Conservation (phyloP, 768 basidiomycete species). For the Epithele typhae region DNA sequence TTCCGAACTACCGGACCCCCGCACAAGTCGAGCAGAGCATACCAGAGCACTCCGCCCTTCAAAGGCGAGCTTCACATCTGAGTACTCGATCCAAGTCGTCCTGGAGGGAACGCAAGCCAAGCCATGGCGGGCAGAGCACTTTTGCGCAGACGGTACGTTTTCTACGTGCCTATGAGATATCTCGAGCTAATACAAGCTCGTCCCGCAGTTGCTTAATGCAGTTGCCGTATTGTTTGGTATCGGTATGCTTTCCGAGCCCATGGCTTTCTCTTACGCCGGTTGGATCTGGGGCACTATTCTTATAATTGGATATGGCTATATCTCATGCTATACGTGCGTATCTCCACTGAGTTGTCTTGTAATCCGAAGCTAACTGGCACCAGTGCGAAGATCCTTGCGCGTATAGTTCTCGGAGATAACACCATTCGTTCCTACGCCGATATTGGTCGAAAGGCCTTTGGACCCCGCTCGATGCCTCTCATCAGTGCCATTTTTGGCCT, state of each 20-base stretch:
- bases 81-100: conserved; percentile 7
- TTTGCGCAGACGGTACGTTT: conserved; percentile 65
- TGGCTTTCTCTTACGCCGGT: conserved; percentile 89
- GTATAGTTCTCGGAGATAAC: conserved; percentile 66
- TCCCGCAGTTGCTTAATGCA: conserved; percentile 77
- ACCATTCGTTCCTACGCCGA: conserved; percentile 81
- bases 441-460: conserved; percentile 87
- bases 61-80: conserved; percentile 2
- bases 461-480: conserved; percentile 57
- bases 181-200: too few relatives aligned
- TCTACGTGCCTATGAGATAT: background rate
- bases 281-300: conserved; percentile 78
- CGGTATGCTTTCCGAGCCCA: conserved; percentile 84
- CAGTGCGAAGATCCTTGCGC: conserved; percentile 85
- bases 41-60: conserved; percentile 5
- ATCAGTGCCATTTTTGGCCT: conserved; percentile 78
- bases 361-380: conserved; percentile 4
- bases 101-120: background rate
- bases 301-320: conserved; percentile 68
- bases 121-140: conserved; percentile 56
- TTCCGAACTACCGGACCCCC: conserved; percentile 3
- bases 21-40: background rate
- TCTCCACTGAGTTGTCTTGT: too few relatives aligned
- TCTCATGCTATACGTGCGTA: conserved; percentile 88
- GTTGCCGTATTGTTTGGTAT: conserved; percentile 84